phyloP scores from a whole-genome alignment of 208 protist species.

The Crithidia fasciculata region DNA sequence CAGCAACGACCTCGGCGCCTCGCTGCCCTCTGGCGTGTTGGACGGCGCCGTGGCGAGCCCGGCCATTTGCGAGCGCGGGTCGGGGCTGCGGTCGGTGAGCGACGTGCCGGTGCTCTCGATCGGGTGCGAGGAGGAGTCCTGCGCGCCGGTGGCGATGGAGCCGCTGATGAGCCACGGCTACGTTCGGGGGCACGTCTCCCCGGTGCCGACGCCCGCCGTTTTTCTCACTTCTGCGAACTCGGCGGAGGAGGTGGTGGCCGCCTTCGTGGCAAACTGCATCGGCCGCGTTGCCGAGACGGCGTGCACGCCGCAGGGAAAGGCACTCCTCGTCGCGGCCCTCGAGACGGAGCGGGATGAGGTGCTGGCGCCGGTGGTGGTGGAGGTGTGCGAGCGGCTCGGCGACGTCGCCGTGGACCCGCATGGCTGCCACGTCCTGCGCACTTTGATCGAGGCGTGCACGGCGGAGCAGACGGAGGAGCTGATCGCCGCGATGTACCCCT shows the following conservation, averaged over 20 bases:
- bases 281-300: slow-evolving; percentile 64
- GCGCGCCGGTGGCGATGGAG: not conserved
- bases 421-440: slow-evolving; percentile 80
- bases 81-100: slow-evolving; percentile 25
- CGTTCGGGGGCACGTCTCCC: not conserved
- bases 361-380: slow-evolving; percentile 48
- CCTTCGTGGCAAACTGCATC: slow-evolving; percentile 26
- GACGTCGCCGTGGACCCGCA: slow-evolving; percentile 67
- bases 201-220: slow-evolving; percentile 1
- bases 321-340: slow-evolving; percentile 52
- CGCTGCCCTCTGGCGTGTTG: slow-evolving; percentile 7
- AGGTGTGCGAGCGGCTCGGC: slow-evolving; percentile 61
- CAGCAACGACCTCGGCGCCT: slow-evolving; percentile 9
- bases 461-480: slow-evolving; percentile 56
- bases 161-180: not conserved
- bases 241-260: slow-evolving; percentile 23
- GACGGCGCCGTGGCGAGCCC: slow-evolving; percentile 1
- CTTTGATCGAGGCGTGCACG: slow-evolving; percentile 52
- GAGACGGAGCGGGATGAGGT: slow-evolving; percentile 51
- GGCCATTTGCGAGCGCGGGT: slow-evolving; percentile 5
- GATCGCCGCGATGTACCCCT: slow-evolving; percentile 67
- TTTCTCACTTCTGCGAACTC: slow-evolving; percentile 2
- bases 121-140: slow-evolving; percentile 10
- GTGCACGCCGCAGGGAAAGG: slow-evolving; percentile 65
- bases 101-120: slow-evolving; percentile 38